Conservation (phyloP, 768 basidiomycete genomes). For the Ramaria rubella region DNA sequence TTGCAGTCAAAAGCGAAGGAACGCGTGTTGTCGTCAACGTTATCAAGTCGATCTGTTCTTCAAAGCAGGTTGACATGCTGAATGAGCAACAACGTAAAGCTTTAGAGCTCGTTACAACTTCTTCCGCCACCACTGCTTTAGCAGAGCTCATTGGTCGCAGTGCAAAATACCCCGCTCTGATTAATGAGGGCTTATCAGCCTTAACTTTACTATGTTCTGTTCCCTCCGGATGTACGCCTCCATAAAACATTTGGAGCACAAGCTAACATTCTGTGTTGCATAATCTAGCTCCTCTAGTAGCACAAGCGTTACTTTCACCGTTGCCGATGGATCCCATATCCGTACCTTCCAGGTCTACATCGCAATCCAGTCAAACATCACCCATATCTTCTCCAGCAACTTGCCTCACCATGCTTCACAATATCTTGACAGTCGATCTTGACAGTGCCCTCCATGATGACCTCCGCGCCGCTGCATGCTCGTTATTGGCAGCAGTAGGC, state of each 20-base stretch:
- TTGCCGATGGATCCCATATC: constrained; percentile 31
- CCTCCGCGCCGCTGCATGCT: constrained; percentile 70
- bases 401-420: constrained; percentile 62
- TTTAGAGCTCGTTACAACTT: constrained; percentile 43
- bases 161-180: constrained; percentile 72
- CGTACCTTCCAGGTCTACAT: constrained; percentile 21
- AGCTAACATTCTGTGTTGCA: constrained; percentile 2
- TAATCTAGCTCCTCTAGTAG: constrained; percentile 50
- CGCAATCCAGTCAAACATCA: constrained; percentile 32
- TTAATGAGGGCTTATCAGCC: constrained; percentile 86
- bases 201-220: constrained; percentile 69
- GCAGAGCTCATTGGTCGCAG: constrained; percentile 69
- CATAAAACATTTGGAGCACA: neutral
- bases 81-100: constrained; percentile 48
- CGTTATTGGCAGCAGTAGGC: constrained; percentile 59
- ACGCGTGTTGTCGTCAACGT: constrained; percentile 84
- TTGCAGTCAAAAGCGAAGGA: constrained; percentile 83
- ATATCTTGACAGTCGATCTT: constrained; percentile 49
- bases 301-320: constrained; percentile 51
- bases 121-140: constrained; percentile 55
- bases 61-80: constrained; percentile 28
- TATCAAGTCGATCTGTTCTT: constrained; percentile 70
- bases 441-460: constrained; percentile 55
- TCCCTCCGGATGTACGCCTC: constrained; percentile 52
- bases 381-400: constrained; percentile 42